Conservation (phyloP, 2,329 filamentous ascomycete species). For the Fusarium paranaense region DNA sequence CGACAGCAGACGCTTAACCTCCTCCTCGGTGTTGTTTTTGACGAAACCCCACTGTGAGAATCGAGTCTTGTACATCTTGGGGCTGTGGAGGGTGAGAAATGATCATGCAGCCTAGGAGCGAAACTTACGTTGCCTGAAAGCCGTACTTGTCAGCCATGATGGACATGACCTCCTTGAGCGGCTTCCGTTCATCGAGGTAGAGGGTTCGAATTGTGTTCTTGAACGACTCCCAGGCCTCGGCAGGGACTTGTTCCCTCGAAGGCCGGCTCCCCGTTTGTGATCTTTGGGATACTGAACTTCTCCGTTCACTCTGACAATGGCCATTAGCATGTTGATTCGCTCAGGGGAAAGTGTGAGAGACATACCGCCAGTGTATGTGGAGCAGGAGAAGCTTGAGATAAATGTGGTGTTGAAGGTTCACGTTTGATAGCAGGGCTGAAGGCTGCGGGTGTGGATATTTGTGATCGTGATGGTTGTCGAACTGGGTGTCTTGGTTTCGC, state of each 20-base stretch:
- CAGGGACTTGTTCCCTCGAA: conserved; percentile 58
- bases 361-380: conserved; percentile 45
- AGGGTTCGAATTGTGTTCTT: conserved; percentile 59
- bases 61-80: conserved; percentile 68
- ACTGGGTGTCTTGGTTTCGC: conserved; percentile 42
- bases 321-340: conserved; percentile 12
- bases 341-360: background rate
- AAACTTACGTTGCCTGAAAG: conserved; percentile 62
- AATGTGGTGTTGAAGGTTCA: conserved; percentile 47
- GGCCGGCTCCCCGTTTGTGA: conserved; percentile 50
- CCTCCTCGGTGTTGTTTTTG: conserved; percentile 66
- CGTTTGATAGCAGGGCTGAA: conserved; percentile 46
- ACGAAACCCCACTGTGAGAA: conserved; percentile 67
- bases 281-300: conserved; percentile 45
- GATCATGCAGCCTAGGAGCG: background rate
- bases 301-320: conserved; percentile 41
- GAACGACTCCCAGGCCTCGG: conserved; percentile 60
- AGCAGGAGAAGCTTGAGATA: conserved; percentile 40
- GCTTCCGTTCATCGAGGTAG: conserved; percentile 62
- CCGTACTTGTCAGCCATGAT: conserved; percentile 62
- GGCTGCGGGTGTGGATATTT: conserved; percentile 35
- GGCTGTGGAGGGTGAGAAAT: conserved; percentile 48
- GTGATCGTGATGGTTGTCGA: conserved; percentile 40
- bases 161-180: conserved; percentile 64
- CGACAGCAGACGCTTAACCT: conserved; percentile 62